phyloP scores from a whole-genome alignment of 441 rosid genomes.

The Jatropha podagrica region DNA sequence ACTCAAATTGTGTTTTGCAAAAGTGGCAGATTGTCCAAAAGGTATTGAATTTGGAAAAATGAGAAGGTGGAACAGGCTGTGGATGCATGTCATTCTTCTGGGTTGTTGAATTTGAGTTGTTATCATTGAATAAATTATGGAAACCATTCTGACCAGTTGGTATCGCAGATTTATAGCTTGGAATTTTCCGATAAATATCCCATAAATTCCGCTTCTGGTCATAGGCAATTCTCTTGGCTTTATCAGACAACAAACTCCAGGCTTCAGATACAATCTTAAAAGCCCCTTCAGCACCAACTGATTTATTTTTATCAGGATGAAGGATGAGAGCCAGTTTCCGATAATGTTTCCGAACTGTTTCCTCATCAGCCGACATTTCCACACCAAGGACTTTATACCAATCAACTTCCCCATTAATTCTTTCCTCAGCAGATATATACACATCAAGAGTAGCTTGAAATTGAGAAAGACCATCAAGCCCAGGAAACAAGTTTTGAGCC shows the following conservation, averaged over 20 bases:
- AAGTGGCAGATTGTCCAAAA: slow-evolving; percentile 80
- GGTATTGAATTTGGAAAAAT: slow-evolving; percentile 42
- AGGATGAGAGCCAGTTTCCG: slow-evolving; percentile 68
- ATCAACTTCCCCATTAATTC: slow-evolving; percentile 59
- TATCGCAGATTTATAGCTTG: slow-evolving; percentile 23
- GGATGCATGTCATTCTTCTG: slow-evolving; percentile 35
- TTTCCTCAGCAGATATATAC: slow-evolving; percentile 64
- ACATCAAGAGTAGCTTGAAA: slow-evolving; percentile 61
- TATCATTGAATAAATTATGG: slow-evolving; percentile 26
- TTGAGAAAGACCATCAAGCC: slow-evolving; percentile 73
- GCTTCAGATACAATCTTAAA: slow-evolving; percentile 82
- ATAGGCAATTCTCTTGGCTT: slow-evolving; percentile 51
- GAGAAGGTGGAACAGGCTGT: slow-evolving; percentile 28
- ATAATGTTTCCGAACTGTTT: slow-evolving; percentile 59
- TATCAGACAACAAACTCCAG: slow-evolving; percentile 69
- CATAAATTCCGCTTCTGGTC: slow-evolving; percentile 45
- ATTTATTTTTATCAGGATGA: slow-evolving; percentile 90
- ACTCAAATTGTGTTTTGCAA: slow-evolving; percentile 76
- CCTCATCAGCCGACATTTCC: slow-evolving; percentile 58
- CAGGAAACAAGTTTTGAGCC: slow-evolving; percentile 74
- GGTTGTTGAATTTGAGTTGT: slow-evolving; percentile 30
- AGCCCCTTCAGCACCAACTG: slow-evolving; percentile 82
- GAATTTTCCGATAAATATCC: slow-evolving; percentile 16
- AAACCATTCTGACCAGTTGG: slow-evolving; percentile 34
- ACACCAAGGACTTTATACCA: slow-evolving; percentile 84